Conservation (phyloP, 441 rosid species). For the Kokia cookei region DNA sequence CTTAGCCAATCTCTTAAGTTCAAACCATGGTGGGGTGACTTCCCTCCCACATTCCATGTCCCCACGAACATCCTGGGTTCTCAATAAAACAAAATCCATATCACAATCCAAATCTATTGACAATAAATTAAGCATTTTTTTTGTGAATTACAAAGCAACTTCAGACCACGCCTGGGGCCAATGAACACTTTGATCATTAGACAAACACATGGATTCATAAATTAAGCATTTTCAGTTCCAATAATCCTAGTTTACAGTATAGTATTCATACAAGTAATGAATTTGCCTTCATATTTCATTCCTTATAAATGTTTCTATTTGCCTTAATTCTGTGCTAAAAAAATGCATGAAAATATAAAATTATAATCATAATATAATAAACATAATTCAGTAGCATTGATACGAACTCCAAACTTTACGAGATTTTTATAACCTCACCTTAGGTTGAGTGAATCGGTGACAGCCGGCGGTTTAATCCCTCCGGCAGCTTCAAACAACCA, state of each 20-base stretch:
- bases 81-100: constrained; percentile 7
- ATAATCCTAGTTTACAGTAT: background rate
- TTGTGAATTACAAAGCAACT: no score
- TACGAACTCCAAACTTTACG: background rate
- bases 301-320: background rate
- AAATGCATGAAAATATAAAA: no score
- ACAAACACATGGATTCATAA: no score
- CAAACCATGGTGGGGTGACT: constrained; percentile 68
- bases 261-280: background rate
- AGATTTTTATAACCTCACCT: constrained; percentile 29
- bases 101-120: background rate
- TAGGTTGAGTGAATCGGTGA: constrained; percentile 33
- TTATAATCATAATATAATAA: no score
- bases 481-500: constrained; percentile 39
- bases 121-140: background rate
- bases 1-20: constrained; percentile 72
- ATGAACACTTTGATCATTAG: no score
- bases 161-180: no score
- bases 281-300: background rate
- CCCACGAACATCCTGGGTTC: constrained; percentile 81
- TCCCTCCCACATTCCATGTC: constrained; percentile 99
- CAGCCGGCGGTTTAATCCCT: constrained; percentile 30
- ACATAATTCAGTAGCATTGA: no score
- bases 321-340: background rate
- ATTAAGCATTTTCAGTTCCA: background rate